phyloP scores from a whole-genome alignment of 2,329 filamentous ascomycete species.

The Hypomyces perniciosus region DNA sequence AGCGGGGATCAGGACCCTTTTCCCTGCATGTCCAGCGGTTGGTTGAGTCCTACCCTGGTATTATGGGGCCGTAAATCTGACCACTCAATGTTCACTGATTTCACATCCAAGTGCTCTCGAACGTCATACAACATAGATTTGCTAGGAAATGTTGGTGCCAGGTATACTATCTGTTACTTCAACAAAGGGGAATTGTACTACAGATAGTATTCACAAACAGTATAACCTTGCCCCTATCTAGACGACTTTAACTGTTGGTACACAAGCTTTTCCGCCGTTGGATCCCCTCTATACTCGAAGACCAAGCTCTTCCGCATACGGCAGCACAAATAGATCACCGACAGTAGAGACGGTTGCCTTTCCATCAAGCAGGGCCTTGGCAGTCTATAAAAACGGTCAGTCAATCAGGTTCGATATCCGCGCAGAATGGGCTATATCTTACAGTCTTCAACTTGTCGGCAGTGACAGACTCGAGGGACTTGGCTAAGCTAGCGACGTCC shows the following conservation, averaged over 20 bases:
- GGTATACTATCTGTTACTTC: constrained; percentile 10
- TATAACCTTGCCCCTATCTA: constrained; percentile 31
- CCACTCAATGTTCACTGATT: too few relatives aligned
- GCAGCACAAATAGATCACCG: constrained; percentile 85
- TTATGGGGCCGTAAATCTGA: too few relatives aligned
- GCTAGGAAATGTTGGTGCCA: constrained; percentile 5
- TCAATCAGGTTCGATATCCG: constrained; percentile 20
- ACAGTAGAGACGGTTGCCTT: constrained; percentile 87
- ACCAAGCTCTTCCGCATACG: constrained; percentile 90
- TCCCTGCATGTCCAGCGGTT: too few relatives aligned
- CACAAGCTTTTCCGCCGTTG: constrained; percentile 31
- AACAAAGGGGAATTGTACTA: constrained; percentile 37
- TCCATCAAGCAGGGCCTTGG: constrained; percentile 78
- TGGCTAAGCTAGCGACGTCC: constrained; percentile 73
- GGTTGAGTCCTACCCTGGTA: too few relatives aligned
- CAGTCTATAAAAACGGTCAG: constrained; percentile 53
- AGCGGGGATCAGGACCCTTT: too few relatives aligned
- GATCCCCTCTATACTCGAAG: constrained; percentile 72
- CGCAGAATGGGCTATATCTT: constrained; percentile 34
- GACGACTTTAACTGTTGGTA: constrained; percentile 38
- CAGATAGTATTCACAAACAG: constrained; percentile 39
- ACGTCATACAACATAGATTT: too few relatives aligned
- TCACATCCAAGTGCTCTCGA: too few relatives aligned
- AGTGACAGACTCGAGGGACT: constrained; percentile 74
- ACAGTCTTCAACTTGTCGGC: constrained; percentile 81